Conservation (phyloP, 148 eudicot genomes). For the Chenopodium suecicum region DNA sequence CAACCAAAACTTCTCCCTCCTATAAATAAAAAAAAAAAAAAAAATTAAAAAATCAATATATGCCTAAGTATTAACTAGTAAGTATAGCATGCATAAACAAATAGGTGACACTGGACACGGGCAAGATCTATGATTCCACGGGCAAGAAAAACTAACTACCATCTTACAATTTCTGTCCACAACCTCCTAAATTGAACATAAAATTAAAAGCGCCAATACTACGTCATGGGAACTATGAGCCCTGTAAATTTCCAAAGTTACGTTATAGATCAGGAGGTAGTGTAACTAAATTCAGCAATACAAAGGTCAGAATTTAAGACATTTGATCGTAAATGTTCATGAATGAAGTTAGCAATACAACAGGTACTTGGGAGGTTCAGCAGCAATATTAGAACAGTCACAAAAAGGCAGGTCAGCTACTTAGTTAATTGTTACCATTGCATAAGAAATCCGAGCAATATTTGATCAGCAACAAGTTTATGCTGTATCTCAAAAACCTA, state of each 20-base stretch:
- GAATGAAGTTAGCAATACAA: background rate
- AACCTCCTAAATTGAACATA: background rate
- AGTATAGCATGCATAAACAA: background rate
- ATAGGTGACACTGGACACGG: background rate
- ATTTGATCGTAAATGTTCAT: background rate
- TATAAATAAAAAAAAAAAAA: slow-evolving; percentile 20
- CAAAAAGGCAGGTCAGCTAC: background rate
- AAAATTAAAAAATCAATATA: background rate
- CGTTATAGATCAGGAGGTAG: background rate
- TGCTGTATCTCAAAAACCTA: background rate
- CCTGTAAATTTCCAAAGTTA: background rate
- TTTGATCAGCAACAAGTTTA: background rate
- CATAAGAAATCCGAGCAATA: background rate
- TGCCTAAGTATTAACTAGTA: background rate
- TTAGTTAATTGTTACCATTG: background rate
- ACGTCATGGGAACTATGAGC: background rate
- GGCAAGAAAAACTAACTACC: background rate
- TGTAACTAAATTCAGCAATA: background rate
- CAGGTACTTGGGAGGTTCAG: background rate
- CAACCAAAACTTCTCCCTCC: slow-evolving; percentile 95
- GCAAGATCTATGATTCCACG: background rate
- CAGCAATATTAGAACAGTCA: background rate
- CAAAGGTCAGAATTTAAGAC: background rate
- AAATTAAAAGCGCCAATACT: background rate
- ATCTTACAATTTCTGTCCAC: background rate